Evolutionary conservation across 2,329 filamentous ascomycete genomes (phyloP).

Genomic region (Purpureocillium takamizusanense): DNA sequence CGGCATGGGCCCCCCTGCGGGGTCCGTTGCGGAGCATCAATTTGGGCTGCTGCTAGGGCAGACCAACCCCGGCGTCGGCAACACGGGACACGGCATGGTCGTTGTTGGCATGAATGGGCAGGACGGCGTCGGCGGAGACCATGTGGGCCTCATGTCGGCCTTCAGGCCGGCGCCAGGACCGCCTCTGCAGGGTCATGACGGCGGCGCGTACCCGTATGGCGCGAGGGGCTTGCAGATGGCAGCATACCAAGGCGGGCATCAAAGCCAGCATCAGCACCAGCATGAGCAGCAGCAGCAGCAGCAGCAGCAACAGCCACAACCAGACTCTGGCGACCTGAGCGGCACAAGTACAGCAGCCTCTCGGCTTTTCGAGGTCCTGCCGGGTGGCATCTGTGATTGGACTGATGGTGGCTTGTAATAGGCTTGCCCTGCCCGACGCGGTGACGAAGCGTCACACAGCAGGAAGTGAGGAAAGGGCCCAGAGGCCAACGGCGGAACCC

Average conservation of each 20-base stretch:
- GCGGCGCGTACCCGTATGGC: conserved; percentile 14
- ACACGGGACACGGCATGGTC: conserved; percentile 4
- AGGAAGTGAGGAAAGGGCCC: too few species aligned
- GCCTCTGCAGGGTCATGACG: too few species aligned
- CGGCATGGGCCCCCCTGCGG: not conserved
- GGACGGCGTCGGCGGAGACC: not conserved
- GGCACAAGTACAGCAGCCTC: not conserved
- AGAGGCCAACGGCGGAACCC: too few species aligned
- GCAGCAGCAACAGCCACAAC: too few species aligned
- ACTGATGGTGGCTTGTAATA: not conserved
- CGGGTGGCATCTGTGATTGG: conserved; percentile 1
- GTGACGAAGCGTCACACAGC: too few species aligned
- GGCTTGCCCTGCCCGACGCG: not conserved
- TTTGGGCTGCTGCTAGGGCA: conserved; percentile 7
- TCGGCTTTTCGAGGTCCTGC: not conserved
- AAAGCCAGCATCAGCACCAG: too few species aligned
- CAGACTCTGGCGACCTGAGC: too few species aligned
- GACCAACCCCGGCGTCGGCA: not conserved
- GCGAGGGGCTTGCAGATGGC: conserved; percentile 16
- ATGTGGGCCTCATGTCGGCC: conserved; percentile 1
- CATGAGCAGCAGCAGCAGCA: too few species aligned
- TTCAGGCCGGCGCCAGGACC: conserved; percentile 10
- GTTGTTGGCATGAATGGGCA: conserved; percentile 1
- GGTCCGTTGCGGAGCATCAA: conserved; percentile 1
- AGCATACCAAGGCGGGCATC: too few species aligned